A percentile compares a stretch with the other conserved stretches of the same genome.
These are phyloP conservation scores for Fusarium lyarnte DNA, from an alignment of 2,329 filamentous ascomycete genomes.

Conservation along the genomic window DNA sequence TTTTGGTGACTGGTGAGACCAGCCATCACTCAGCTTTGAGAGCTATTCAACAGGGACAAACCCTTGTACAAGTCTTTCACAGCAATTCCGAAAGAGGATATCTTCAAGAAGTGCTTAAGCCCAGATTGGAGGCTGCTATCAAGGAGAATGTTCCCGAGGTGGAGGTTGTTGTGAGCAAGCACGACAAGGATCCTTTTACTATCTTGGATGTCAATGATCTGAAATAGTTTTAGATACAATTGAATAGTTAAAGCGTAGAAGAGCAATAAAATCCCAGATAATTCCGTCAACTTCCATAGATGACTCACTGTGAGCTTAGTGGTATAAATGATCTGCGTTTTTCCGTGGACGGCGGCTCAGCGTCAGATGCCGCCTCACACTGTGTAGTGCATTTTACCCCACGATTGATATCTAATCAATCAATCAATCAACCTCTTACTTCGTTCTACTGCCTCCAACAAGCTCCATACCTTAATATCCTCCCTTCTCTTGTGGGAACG, in stretches of 20 bases:
- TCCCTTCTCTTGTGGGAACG: background rate
- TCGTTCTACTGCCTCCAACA: conserved; percentile 19
- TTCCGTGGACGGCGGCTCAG: background rate
- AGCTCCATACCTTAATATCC: background rate
- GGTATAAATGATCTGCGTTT: background rate
- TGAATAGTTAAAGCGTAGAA: background rate
- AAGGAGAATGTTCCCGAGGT: conserved; percentile 60
- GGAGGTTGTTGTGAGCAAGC: conserved; percentile 77
- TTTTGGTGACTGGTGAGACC: conserved; percentile 92
- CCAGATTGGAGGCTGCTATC: conserved; percentile 70
- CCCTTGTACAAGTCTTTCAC: conserved; percentile 88
- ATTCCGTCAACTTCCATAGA: background rate
- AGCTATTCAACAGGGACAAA: conserved; percentile 83
- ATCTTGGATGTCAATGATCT: conserved; percentile 67
- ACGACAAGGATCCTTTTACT: conserved; percentile 88
- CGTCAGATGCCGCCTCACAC: conserved; percentile 11
- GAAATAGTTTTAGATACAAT: conserved; percentile 17
- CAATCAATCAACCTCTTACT: conserved; percentile 19
- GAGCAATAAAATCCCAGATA: no score
- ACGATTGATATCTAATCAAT: conserved; percentile 52
- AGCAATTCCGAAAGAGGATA: conserved; percentile 93
- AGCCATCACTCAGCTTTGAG: conserved; percentile 91
- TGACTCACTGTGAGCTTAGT: background rate
- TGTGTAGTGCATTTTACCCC: conserved; percentile 34
- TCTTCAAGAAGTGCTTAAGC: conserved; percentile 74